A percentile compares a stretch with the other conserved stretches of the same genome.
Evolutionary conservation across 2,329 filamentous ascomycete genomes (phyloP).

Genomic region (Daldinia sp.): DNA sequence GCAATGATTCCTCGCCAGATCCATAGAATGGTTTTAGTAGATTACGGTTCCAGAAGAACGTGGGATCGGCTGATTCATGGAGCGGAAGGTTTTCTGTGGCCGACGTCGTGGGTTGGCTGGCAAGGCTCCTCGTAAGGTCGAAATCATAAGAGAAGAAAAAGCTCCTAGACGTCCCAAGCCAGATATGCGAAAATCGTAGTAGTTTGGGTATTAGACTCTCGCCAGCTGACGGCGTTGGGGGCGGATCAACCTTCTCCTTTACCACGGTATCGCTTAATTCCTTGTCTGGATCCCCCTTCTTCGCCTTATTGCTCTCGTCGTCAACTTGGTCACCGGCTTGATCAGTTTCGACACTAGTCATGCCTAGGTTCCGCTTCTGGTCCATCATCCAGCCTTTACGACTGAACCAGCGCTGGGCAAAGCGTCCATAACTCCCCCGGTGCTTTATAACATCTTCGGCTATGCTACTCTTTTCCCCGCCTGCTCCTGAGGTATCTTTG

Average conservation of each 20-base stretch:
- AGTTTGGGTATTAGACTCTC: slow-evolving; percentile 82
- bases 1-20: slow-evolving; percentile 75
- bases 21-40: slow-evolving; percentile 80
- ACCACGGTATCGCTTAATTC: slow-evolving; percentile 48
- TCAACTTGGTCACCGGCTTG: slow-evolving; percentile 55
- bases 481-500: slow-evolving; percentile 49
- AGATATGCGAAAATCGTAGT: slow-evolving; percentile 82
- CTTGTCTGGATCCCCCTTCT: slow-evolving; percentile 42
- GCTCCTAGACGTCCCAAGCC: slow-evolving; percentile 84
- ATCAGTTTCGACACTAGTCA: slow-evolving; percentile 62
- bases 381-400: slow-evolving; percentile 83
- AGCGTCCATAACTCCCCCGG: slow-evolving; percentile 86
- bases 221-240: slow-evolving; percentile 53
- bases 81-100: slow-evolving; percentile 65
- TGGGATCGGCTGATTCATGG: slow-evolving; percentile 77
- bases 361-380: slow-evolving; percentile 75
- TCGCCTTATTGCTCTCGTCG: slow-evolving; percentile 43
- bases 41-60: slow-evolving; percentile 93
- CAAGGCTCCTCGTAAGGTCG: slow-evolving; percentile 81
- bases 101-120: slow-evolving; percentile 57
- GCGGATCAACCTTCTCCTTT: slow-evolving; percentile 47
- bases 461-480: slow-evolving; percentile 68
- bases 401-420: slow-evolving; percentile 93
- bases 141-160: slow-evolving; percentile 98
- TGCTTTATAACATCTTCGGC: slow-evolving; percentile 89